Percentiles rank a stretch among this genome's conserved stretches.
Conservation (phyloP, 192 early-diverging fungal genomes). For the Entomortierella parvispora region DNA sequence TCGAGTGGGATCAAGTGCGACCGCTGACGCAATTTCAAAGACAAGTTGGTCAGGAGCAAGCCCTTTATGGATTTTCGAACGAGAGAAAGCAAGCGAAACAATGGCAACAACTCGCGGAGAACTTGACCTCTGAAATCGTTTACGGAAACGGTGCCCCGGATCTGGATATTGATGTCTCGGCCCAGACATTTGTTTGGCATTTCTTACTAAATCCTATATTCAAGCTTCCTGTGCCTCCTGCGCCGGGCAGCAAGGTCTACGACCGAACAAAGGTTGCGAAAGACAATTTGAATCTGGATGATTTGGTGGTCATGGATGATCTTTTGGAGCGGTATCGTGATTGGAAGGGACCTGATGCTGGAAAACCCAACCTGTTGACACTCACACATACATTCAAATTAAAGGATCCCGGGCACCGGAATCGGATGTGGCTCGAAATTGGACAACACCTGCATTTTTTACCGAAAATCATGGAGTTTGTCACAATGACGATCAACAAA, state of each 20-base stretch:
- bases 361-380: conserved; percentile 7
- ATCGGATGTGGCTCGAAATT: conserved; percentile 10
- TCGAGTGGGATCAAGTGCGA: conserved; percentile 37
- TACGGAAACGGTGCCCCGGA: conserved; percentile 16
- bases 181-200: conserved; percentile 17
- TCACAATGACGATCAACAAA: conserved; percentile 7
- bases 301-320: conserved; percentile 21
- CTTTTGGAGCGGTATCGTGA: conserved; percentile 14
- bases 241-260: neutral
- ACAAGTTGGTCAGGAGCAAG: conserved; percentile 16
- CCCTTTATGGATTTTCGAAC: neutral
- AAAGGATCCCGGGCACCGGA: conserved; percentile 2
- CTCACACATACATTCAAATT: conserved; percentile 32
- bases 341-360: neutral
- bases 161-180: conserved; percentile 7
- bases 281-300: neutral
- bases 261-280: neutral
- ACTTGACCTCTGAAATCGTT: conserved; percentile 27
- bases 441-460: conserved; percentile 31
- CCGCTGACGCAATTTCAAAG: conserved; percentile 21
- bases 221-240: neutral
- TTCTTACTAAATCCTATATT: conserved; percentile 21
- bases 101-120: conserved; percentile 20
- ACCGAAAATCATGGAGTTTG: conserved; percentile 34
- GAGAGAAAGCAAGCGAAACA: neutral